These are phyloP conservation scores for Pseudomassariella vexata DNA, from an alignment of 2,329 filamentous ascomycete genomes.

Conservation along the genomic window DNA sequence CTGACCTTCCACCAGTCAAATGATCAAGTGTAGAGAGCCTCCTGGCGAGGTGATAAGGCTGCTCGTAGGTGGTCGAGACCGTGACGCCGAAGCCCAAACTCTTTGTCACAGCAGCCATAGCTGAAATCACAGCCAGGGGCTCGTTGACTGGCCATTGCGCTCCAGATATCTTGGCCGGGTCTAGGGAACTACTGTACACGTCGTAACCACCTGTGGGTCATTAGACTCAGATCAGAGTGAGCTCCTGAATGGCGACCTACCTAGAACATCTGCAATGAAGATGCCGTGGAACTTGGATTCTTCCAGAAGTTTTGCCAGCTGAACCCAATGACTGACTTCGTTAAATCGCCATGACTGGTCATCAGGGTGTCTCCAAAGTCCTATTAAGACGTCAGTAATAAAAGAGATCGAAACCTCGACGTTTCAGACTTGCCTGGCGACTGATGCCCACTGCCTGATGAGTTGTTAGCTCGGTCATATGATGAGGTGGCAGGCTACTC, in stretches of 20 bases:
- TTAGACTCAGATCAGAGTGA: no score
- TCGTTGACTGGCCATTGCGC: constrained; percentile 70
- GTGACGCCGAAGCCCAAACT: constrained; percentile 67
- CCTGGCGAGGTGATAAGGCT: constrained; percentile 63
- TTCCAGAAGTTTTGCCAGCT: constrained; percentile 58
- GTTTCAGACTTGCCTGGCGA: no score
- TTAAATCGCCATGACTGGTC: constrained; percentile 55
- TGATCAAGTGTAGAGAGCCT: constrained; percentile 64
- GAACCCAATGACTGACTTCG: constrained; percentile 57
- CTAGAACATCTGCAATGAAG: constrained; percentile 62
- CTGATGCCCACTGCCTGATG: constrained; percentile 8
- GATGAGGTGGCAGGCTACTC: not conserved
- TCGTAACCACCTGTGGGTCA: constrained; percentile 59
- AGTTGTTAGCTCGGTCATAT: not conserved
- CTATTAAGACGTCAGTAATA: no score
- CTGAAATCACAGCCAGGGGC: constrained; percentile 57
- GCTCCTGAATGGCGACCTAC: constrained; percentile 6
- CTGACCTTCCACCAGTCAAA: constrained; percentile 54
- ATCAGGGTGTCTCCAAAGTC: constrained; percentile 42
- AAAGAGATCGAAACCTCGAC: no score
- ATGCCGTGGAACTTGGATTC: constrained; percentile 58
- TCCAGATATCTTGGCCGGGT: constrained; percentile 55
- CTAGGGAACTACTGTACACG: constrained; percentile 57
- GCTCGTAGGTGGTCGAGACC: constrained; percentile 64
- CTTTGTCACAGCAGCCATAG: constrained; percentile 65